These are phyloP conservation scores for Coemansia sp. DNA, from an alignment of 192 early-diverging fungal genomes.

Conservation along the genomic window DNA sequence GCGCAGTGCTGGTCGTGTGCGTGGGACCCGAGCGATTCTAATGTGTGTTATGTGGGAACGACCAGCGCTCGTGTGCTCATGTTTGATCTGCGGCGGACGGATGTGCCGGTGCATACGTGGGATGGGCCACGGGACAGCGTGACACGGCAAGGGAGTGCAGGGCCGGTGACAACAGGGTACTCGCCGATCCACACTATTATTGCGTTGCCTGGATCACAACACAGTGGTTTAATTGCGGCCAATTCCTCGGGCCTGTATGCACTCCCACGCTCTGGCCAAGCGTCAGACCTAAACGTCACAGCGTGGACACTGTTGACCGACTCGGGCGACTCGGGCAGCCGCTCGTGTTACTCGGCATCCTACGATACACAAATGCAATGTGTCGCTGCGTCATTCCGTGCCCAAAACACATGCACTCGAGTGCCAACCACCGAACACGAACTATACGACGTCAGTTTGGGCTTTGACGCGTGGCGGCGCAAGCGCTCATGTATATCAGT, in stretches of 20 bases:
- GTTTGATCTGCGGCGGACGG: constrained; percentile 24
- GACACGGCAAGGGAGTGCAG: background rate
- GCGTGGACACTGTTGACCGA: constrained; percentile 26
- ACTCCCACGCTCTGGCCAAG: constrained; percentile 9
- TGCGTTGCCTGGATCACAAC: background rate
- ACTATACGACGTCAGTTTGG: constrained; percentile 13
- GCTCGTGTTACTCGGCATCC: constrained; percentile 33
- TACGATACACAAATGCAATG: constrained; percentile 11
- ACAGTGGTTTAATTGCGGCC: constrained; percentile 21
- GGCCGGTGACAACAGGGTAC: background rate
- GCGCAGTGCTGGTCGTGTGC: constrained; percentile 41
- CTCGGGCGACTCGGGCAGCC: background rate
- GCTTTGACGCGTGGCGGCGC: constrained; percentile 2
- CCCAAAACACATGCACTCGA: background rate
- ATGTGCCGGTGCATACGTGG: constrained; percentile 14
- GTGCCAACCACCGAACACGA: constrained; percentile 18
- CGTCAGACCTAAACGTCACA: background rate
- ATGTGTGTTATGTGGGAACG: constrained; percentile 27
- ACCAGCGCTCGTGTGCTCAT: constrained; percentile 16
- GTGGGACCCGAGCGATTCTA: constrained; percentile 18
- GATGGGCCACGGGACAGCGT: constrained; percentile 12
- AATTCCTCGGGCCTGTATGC: constrained; percentile 28
- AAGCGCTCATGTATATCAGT: constrained; percentile 7
- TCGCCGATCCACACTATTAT: constrained; percentile 36
- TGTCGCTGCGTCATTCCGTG: constrained; percentile 32